phyloP scores from a whole-genome alignment of 805 yeast species.

The Candida tammaniensis region DNA sequence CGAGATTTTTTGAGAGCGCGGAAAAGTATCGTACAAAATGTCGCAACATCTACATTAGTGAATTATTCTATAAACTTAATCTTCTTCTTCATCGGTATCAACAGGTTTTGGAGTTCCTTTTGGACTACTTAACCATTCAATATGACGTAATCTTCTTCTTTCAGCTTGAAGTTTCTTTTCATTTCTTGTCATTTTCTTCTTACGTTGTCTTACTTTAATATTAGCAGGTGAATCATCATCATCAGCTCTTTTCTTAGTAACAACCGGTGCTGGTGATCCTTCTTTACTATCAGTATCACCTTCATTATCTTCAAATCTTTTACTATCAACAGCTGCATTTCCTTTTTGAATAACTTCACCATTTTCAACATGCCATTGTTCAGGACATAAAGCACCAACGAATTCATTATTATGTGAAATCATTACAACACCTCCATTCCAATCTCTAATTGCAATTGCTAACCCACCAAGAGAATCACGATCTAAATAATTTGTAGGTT shows the following conservation, averaged over 20 bases:
- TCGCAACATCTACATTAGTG: not conserved
- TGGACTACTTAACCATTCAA: constrained; percentile 93
- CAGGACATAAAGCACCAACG: constrained; percentile 96
- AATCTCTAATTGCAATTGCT: constrained; percentile 96
- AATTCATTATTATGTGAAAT: constrained; percentile 97
- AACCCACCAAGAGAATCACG: constrained; percentile 97
- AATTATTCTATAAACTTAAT: constrained; percentile 16
- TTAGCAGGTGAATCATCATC: constrained; percentile 94
- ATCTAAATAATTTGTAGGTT: constrained; percentile 97
- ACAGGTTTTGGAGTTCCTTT: constrained; percentile 96
- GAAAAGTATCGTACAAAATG: not conserved
- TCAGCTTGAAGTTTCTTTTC: constrained; percentile 89
- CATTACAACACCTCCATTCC: constrained; percentile 98
- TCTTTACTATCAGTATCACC: constrained; percentile 30
- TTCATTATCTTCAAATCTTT: constrained; percentile 69
- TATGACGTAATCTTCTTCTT: constrained; percentile 89
- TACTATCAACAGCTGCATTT: constrained; percentile 66
- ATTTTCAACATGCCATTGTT: constrained; percentile 95
- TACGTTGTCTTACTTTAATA: constrained; percentile 86
- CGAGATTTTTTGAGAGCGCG: constrained; percentile 7
- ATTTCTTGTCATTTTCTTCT: constrained; percentile 97
- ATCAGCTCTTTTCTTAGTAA: constrained; percentile 45
- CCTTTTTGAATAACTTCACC: constrained; percentile 88
- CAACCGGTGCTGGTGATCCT: constrained; percentile 34
- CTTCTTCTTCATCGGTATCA: constrained; percentile 91